phyloP scores from a whole-genome alignment of 768 basidiomycete genomes.

The Boletus edulis region DNA sequence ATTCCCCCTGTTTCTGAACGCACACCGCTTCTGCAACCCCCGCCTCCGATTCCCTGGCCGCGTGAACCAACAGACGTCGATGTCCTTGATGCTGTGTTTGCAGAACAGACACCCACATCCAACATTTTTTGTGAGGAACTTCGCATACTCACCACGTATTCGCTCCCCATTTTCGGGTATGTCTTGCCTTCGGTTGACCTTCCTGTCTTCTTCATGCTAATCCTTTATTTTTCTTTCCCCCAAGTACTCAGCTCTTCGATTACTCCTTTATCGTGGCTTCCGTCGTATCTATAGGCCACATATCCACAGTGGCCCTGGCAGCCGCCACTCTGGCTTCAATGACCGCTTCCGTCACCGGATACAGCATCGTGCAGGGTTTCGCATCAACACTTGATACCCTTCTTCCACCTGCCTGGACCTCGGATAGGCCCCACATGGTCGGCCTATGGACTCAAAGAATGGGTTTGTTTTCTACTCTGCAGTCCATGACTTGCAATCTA shows the following conservation, averaged over 20 bases:
- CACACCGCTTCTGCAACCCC: constrained; percentile 51
- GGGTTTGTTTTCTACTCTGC: constrained; percentile 44
- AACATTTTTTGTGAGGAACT: constrained; percentile 58
- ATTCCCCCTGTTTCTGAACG: constrained; percentile 37
- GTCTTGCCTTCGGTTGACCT: constrained; percentile 20
- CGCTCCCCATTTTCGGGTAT: constrained; percentile 71
- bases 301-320: constrained; percentile 87
- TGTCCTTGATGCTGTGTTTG: background rate
- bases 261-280: constrained; percentile 83
- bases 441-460: constrained; percentile 91
- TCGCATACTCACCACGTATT: constrained; percentile 55
- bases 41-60: constrained; percentile 54
- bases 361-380: constrained; percentile 78
- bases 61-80: constrained; percentile 44
- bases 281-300: constrained; percentile 85
- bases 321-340: constrained; percentile 74
- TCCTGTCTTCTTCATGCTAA: constrained; percentile 3
- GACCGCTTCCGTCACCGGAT: constrained; percentile 57
- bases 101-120: constrained; percentile 20
- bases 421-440: constrained; percentile 75
- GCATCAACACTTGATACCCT: constrained; percentile 88
- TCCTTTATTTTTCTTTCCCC: background rate
- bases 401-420: constrained; percentile 94
- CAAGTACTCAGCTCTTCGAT: constrained; percentile 76
- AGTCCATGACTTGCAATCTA: background rate